Evolutionary conservation across 164 flowering plant species (phyloP).

Genomic region (Vitis labrusca): DNA sequence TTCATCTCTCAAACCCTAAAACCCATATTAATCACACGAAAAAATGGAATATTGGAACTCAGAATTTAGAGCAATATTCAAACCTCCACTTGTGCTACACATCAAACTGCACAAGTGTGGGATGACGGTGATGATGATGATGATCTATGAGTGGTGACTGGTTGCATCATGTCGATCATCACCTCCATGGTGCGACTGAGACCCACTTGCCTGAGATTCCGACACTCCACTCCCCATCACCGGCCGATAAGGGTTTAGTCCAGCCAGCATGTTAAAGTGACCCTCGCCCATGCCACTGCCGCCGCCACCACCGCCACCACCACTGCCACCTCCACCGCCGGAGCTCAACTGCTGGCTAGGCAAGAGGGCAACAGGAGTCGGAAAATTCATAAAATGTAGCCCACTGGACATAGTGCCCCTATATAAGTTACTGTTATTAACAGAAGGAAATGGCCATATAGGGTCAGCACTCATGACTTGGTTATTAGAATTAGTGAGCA

Average conservation of each 20-base stretch:
- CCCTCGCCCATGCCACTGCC: conserved; percentile 34
- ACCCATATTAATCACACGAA: conserved; percentile 35
- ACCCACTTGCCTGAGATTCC: conserved; percentile 51
- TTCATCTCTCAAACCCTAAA: conserved; percentile 37
- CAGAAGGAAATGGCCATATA: conserved; percentile 59
- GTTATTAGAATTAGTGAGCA: conserved; percentile 66
- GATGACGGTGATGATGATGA: neutral
- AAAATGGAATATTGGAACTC: conserved; percentile 18
- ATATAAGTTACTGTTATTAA: conserved; percentile 42
- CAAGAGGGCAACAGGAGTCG: conserved; percentile 47
- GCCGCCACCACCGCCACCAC: conserved; percentile 15
- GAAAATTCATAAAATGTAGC: conserved; percentile 68
- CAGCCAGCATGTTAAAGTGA: conserved; percentile 65
- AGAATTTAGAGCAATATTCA: conserved; percentile 32
- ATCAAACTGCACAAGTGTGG: conserved; percentile 36
- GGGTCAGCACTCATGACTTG: conserved; percentile 60
- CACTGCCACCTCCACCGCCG: conserved; percentile 14
- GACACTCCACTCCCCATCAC: conserved; percentile 32
- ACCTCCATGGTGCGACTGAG: conserved; percentile 49
- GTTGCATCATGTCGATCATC: conserved; percentile 61
- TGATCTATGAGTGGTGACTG: conserved; percentile 39
- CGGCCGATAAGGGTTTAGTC: conserved; percentile 52
- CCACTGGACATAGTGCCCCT: conserved; percentile 57
- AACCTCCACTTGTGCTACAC: conserved; percentile 48
- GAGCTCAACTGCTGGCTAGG: conserved; percentile 61